Base-by-base conservation (phyloP, 345 rosid genomes). In the Dipteronia dyeriana region DNA sequence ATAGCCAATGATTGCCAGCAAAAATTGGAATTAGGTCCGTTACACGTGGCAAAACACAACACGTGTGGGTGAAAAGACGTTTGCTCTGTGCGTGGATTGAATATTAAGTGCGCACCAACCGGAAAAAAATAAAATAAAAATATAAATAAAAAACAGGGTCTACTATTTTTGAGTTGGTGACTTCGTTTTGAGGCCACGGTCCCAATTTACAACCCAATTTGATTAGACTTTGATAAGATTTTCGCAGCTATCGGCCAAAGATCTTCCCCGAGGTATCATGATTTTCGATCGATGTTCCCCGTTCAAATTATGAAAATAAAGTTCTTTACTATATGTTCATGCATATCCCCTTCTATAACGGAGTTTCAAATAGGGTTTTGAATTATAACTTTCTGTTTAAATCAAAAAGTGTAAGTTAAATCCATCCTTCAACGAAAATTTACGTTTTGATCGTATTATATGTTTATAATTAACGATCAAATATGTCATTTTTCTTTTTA, bases 1-100 rank as follows among this genome's bases (percentile, higher is more conserved):
- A 20, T 68, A 41, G 16, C 74, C 82, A 76, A 85, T 80, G 72
- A 85, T 85, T 80, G 85, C 81, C 14, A 7, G 43, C 77, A 76
- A 31, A 67, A 59, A 47, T 12, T 19, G 9, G 9, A 13, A 10
- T 14, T 25, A 14, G 72, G 57, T 64, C 2, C 3, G 34, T 12
- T 43, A 76, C 80, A 78, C 78, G 78, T 78, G 76, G 69, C 31
- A 3, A 4, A 0, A 0, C 16, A 41, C 10, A 61, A 45, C 79
- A 75, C 81, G 78, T 71, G 76, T 65, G 70, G 68, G 11, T 20
- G 79, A 71, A 76, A 31, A 20, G 31, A 47, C 62, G 22, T 53
- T 20, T 23, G 20, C 13, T 57, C 26, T 23, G 56, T 26, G 1
- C 26, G 26, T 43, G 59, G 59, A 38, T 14, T 2, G 12, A 7